A percentile compares a stretch with the other conserved stretches of the same genome.
phyloP scores from a whole-genome alignment of 2,329 filamentous ascomycete species.

The Pleomassaria siparia region DNA sequence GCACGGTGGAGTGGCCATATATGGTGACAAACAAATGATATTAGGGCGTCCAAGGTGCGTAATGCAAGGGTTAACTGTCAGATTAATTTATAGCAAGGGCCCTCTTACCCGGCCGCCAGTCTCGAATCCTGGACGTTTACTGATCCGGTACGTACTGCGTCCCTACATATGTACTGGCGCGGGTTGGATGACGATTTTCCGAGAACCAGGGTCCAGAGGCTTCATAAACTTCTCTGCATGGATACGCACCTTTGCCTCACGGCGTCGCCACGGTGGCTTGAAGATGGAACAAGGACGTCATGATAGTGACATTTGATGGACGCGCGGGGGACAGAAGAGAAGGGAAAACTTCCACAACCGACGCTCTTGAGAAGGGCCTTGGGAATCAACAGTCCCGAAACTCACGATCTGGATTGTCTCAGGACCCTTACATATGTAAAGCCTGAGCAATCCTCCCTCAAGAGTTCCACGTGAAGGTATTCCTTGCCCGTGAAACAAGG shows the following conservation, averaged over 20 bases:
- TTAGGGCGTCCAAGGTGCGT: not conserved
- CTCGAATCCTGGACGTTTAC: not conserved
- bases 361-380: not conserved
- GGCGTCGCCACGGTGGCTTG: not conserved
- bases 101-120: conserved; percentile 7
- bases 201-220: not conserved
- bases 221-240: not conserved
- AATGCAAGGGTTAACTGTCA: not conserved
- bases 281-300: not conserved
- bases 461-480: conserved; percentile 3
- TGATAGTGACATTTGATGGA: not conserved
- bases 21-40: not conserved
- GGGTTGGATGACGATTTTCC: not conserved
- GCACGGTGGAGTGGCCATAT: not conserved
- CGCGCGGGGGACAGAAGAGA: not conserved
- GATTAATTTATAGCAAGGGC: conserved; percentile 3
- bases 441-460: not conserved
- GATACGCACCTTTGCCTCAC: not conserved
- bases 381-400: conserved; percentile 1
- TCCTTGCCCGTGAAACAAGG: conserved; percentile 1
- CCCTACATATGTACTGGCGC: not conserved
- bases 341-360: not conserved
- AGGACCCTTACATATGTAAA: not conserved
- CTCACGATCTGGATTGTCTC: not conserved
- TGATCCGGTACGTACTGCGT: not conserved